Conservation (phyloP, 805 yeast species). For the Candida insectalens region DNA sequence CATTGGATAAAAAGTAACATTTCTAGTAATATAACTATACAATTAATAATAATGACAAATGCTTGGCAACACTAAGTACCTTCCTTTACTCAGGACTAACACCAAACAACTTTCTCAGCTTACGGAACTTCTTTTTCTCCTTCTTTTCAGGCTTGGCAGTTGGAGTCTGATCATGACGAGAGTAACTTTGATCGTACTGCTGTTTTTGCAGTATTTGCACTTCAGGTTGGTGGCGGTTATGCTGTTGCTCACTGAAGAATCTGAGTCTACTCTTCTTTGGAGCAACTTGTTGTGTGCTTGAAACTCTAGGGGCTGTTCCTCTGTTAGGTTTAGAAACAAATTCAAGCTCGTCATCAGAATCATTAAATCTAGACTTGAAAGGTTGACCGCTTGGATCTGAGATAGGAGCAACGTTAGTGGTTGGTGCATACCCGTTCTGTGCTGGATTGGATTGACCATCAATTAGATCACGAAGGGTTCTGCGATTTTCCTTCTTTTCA, state of each 20-base stretch:
- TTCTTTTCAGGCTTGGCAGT: neutral
- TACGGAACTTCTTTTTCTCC: constrained; percentile 25
- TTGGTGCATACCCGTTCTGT: neutral
- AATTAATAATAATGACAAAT: too few species aligned
- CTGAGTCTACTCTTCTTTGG: constrained; percentile 7
- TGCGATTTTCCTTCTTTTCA: constrained; percentile 1
- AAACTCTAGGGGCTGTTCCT: neutral
- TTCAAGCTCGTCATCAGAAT: constrained; percentile 54
- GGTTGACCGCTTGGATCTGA: constrained; percentile 5
- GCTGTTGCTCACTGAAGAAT: constrained; percentile 19
- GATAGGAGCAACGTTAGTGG: neutral
- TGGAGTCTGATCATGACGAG: too few species aligned
- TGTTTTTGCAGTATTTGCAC: neutral
- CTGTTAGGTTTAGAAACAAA: constrained; percentile 12
- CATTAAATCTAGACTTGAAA: constrained; percentile 48
- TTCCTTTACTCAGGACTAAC: neutral
- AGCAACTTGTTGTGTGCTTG: constrained; percentile 2
- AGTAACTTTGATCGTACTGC: too few species aligned
- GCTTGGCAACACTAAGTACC: neutral
- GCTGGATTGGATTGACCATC: too few species aligned
- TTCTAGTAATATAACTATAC: neutral
- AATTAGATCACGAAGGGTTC: neutral
- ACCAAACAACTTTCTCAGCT: constrained; percentile 25
- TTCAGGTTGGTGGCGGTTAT: neutral
- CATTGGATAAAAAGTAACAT: neutral